Evolutionary conservation across 768 basidiomycete species (phyloP), one percentile per base, ranked within the genome.

Genomic region (Boletus rex-veris): DNA sequence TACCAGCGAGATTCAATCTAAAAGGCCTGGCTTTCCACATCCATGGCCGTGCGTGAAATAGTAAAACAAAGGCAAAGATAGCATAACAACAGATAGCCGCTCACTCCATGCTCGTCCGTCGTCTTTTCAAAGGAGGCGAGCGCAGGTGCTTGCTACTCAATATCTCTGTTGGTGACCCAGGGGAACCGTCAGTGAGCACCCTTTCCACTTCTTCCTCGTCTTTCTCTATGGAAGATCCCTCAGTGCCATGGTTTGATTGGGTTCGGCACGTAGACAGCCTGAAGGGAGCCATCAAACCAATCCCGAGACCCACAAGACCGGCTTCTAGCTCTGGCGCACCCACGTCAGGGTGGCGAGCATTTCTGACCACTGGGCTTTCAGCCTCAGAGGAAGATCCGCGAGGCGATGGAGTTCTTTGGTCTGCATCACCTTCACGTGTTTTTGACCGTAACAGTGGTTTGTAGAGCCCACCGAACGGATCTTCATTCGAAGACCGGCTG

Each of bases 241-340:
- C 57, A 2, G 31, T 42, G 10, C 37, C 46, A 15, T 58, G 53
- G 21, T 47, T 52, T 30, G 64, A 44, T 45, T 65, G 68, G 30
- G 58, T 68, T 40, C 74, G 68, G 43, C 71, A 74, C 30, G 74
- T 72, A 35, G 78, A 73, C 45, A 81, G 69, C 30, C 70, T 71
- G 58, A 85, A 84, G 12, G 84, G 79, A 48, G 78, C 81, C 60
- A 85, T 71, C 38, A 85, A 70, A 8, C 72, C 70, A 57, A 71
- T 71, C 37, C 70, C 70, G 33, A 71, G 72, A 18, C 79, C 77
- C 30, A 74, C 69, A 40, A 70, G 62, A 26, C 62, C 67, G 5
- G 69, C 70, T 18, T 74, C 62, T 14, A 76, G 65, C 43, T 66
- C 71, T 24, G 64, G 59, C 8, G 62, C 58, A 38, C 58, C 54